Evolutionary conservation across 2,329 filamentous ascomycete species (phyloP).

Genomic region (Aspergillus intermedius): DNA sequence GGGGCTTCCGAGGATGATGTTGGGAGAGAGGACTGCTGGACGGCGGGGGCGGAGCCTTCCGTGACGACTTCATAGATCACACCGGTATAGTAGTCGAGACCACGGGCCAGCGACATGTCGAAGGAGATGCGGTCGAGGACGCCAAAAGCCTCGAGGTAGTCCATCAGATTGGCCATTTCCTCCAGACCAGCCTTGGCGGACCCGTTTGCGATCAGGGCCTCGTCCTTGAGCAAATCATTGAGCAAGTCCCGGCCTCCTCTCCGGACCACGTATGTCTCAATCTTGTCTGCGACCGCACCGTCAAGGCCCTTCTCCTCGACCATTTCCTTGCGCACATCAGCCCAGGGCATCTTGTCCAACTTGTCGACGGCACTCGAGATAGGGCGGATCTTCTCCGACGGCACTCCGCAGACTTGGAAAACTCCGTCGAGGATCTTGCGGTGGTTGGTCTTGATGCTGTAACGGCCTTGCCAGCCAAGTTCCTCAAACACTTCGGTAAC

Average conservation of each 20-base stretch:
- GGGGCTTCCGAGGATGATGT: constrained; percentile 27
- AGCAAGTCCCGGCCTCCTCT: constrained; percentile 73
- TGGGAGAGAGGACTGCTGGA: constrained; percentile 14
- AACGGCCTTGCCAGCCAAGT: constrained; percentile 65
- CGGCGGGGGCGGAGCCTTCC: constrained; percentile 61
- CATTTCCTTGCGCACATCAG: constrained; percentile 87
- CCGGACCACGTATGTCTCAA: constrained; percentile 73
- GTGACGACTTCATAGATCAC: constrained; percentile 87
- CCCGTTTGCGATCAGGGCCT: constrained; percentile 61
- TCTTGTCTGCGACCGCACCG: constrained; percentile 71
- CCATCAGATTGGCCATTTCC: constrained; percentile 74
- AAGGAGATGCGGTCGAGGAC: constrained; percentile 72
- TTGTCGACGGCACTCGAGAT: constrained; percentile 95
- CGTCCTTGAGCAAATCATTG: constrained; percentile 60
- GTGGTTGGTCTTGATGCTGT: constrained; percentile 93
- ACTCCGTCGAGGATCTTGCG: constrained; percentile 88
- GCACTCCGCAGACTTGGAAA: constrained; percentile 86
- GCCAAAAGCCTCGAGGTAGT: constrained; percentile 72
- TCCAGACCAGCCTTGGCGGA: constrained; percentile 72
- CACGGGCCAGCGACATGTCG: constrained; percentile 81
- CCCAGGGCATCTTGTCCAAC: constrained; percentile 87
- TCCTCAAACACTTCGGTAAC: constrained; percentile 78
- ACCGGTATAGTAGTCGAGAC: constrained; percentile 88
- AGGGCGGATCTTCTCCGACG: constrained; percentile 74
- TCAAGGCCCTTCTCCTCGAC: constrained; percentile 81